Percentiles rank a stretch among this genome's conserved stretches.
Conservation (phyloP, 768 basidiomycete species). For the Termitomyces sp. region DNA sequence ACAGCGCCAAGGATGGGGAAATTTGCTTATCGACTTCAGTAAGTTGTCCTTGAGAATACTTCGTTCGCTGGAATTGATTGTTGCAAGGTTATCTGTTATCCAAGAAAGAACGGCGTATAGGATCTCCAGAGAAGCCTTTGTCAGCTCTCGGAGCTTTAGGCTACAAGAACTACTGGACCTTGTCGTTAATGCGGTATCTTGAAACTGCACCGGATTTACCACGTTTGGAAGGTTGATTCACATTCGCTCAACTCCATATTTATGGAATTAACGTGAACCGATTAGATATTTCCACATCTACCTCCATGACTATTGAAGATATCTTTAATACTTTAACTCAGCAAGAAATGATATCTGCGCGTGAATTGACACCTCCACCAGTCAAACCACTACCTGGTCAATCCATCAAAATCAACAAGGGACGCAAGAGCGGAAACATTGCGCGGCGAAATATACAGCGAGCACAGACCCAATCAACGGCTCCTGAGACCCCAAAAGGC, state of each 20-base stretch:
- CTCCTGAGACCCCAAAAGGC: slow-evolving; percentile 33
- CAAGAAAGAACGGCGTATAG: slow-evolving; percentile 86
- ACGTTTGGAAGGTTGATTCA: slow-evolving; percentile 65
- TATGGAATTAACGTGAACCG: not conserved
- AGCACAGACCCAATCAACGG: slow-evolving; percentile 45
- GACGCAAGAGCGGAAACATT: slow-evolving; percentile 53
- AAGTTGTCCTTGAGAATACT: slow-evolving; percentile 21
- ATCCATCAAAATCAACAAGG: slow-evolving; percentile 68
- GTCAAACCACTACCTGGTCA: slow-evolving; percentile 71
- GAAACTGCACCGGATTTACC: slow-evolving; percentile 53
- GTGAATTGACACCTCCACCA: slow-evolving; percentile 43
- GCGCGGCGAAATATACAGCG: slow-evolving; percentile 61
- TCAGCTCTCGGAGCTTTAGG: slow-evolving; percentile 89
- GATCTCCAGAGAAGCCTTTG: slow-evolving; percentile 95
- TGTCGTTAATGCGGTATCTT: slow-evolving; percentile 77
- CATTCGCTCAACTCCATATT: not conserved
- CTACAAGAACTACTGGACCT: slow-evolving; percentile 95
- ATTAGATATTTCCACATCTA: slow-evolving; percentile 77
- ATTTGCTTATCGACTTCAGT: slow-evolving; percentile 98
- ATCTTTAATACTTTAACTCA: slow-evolving; percentile 68
- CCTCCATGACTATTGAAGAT: slow-evolving; percentile 91
- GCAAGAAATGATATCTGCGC: slow-evolving; percentile 67
- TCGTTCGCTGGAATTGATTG: not conserved
- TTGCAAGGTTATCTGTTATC: slow-evolving; percentile 86
- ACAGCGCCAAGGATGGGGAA: slow-evolving; percentile 95